phyloP scores from a whole-genome alignment of 2,329 filamentous ascomycete species.

The Curvularia eragrostidis region DNA sequence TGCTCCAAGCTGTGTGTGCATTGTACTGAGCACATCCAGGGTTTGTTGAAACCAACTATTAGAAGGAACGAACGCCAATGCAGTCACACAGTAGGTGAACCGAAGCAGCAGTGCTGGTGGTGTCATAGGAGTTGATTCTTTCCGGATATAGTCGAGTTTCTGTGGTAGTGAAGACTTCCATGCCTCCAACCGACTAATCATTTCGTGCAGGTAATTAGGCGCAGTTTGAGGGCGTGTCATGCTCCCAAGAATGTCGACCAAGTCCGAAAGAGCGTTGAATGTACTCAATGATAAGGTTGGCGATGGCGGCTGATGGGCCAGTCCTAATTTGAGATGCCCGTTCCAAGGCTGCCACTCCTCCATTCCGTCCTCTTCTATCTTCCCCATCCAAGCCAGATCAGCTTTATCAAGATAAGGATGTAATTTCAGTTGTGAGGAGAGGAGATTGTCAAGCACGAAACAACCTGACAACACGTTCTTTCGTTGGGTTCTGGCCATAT shows the following conservation, averaged over 20 bases:
- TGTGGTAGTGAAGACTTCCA: constrained; percentile 45
- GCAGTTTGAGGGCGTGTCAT: constrained; percentile 21
- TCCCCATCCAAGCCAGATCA: constrained; percentile 56
- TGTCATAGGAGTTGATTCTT: constrained; percentile 30
- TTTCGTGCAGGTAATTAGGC: constrained; percentile 42
- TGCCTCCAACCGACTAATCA: constrained; percentile 47
- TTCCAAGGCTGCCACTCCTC: constrained; percentile 79
- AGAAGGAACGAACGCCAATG: constrained; percentile 30
- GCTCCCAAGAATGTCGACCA: constrained; percentile 34
- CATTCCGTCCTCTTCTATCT: constrained; percentile 68
- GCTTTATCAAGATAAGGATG: constrained; percentile 58
- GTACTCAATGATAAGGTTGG: constrained; percentile 57
- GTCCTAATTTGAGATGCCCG: constrained; percentile 54
- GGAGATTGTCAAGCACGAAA: constrained; percentile 66
- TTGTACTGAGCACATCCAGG: constrained; percentile 31
- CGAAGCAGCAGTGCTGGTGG: constrained; percentile 40
- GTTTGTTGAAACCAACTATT: constrained; percentile 27
- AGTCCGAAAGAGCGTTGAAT: constrained; percentile 58
- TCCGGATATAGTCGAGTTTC: constrained; percentile 32
- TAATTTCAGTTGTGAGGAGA: constrained; percentile 59
- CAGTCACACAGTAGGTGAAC: constrained; percentile 33
- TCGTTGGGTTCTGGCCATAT: constrained; percentile 35
- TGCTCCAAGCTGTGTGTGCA: constrained; percentile 30
- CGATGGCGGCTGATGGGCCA: constrained; percentile 19
- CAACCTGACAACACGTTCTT: constrained; percentile 62